Percentiles rank a stretch among this genome's conserved stretches.
Conservation (phyloP, 257 asterid species). For the Nemophila menziesii region DNA sequence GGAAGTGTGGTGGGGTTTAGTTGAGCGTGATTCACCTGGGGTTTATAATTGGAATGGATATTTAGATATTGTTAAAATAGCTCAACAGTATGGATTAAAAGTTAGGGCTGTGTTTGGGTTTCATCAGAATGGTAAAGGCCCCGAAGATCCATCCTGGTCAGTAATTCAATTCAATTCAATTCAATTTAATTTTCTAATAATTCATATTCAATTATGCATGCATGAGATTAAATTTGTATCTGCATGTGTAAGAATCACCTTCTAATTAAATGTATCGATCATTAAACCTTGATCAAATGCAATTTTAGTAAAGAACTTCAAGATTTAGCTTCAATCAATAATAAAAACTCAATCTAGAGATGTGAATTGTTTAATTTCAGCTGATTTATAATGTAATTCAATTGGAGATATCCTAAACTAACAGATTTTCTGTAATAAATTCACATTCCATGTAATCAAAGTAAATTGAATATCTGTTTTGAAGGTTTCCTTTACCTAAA, state of each 20-base stretch:
- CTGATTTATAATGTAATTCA: too few species aligned
- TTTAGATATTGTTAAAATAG: constrained; percentile 58
- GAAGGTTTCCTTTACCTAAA: constrained; percentile 69
- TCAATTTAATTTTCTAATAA: neutral
- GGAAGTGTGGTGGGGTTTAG: constrained; percentile 95
- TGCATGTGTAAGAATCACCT: neutral
- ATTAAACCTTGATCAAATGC: neutral
- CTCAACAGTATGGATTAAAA: constrained; percentile 45
- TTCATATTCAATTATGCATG: neutral
- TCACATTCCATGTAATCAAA: too few species aligned
- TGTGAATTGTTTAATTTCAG: neutral
- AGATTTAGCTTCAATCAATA: neutral
- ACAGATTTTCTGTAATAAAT: too few species aligned
- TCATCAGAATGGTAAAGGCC: constrained; percentile 62
- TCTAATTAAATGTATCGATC: neutral
- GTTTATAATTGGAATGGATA: constrained; percentile 57
- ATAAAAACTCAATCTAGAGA: neutral
- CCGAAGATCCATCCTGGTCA: constrained; percentile 56
- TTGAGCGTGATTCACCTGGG: constrained; percentile 55
- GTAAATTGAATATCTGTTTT: too few species aligned
- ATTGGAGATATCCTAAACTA: too few species aligned
- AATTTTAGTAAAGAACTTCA: neutral
- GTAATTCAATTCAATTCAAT: constrained; percentile 19
- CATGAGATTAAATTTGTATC: neutral
- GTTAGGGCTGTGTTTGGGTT: constrained; percentile 77